Evolutionary conservation across 805 yeast species (phyloP).

Genomic region (Yarrowia hollandica): DNA sequence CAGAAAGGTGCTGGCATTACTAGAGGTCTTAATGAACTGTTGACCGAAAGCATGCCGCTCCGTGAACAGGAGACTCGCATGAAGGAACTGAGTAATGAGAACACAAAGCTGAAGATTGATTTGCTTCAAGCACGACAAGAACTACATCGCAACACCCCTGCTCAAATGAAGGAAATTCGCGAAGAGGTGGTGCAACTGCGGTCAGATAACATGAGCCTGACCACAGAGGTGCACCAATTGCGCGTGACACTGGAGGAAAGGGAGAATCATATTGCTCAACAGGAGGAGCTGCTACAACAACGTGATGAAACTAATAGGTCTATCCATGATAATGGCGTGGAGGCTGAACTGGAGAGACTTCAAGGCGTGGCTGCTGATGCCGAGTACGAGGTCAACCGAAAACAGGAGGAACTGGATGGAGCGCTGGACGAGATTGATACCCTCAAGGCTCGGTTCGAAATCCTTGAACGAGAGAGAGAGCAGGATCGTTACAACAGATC

Average conservation of each 20-base stretch:
- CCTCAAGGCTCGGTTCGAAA: conserved; percentile 6
- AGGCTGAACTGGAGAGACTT: conserved; percentile 13
- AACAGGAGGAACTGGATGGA: conserved; percentile 16
- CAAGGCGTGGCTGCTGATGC: conserved; percentile 1
- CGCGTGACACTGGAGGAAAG: neutral
- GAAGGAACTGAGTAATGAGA: conserved; percentile 27
- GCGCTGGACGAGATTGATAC: conserved; percentile 27
- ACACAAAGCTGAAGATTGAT: conserved; percentile 26
- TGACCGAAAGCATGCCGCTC: conserved; percentile 16
- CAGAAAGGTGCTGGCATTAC: neutral
- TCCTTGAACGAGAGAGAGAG: neutral
- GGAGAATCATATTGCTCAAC: neutral
- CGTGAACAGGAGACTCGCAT: conserved; percentile 13
- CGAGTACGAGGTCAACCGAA: conserved; percentile 11
- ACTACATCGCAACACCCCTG: conserved; percentile 16
- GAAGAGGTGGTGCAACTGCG: conserved; percentile 17
- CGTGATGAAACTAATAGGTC: conserved; percentile 14
- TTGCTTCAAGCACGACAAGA: conserved; percentile 11
- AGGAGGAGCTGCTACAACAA: neutral
- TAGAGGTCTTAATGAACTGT: conserved; percentile 16
- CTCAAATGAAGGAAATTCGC: conserved; percentile 12
- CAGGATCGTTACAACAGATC: conserved; percentile 3
- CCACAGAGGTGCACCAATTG: conserved; percentile 11
- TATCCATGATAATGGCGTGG: neutral
- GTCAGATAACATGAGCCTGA: conserved; percentile 7